Conservation (phyloP, 805 yeast genomes). For the Wickerhamiella sergipiensis region DNA sequence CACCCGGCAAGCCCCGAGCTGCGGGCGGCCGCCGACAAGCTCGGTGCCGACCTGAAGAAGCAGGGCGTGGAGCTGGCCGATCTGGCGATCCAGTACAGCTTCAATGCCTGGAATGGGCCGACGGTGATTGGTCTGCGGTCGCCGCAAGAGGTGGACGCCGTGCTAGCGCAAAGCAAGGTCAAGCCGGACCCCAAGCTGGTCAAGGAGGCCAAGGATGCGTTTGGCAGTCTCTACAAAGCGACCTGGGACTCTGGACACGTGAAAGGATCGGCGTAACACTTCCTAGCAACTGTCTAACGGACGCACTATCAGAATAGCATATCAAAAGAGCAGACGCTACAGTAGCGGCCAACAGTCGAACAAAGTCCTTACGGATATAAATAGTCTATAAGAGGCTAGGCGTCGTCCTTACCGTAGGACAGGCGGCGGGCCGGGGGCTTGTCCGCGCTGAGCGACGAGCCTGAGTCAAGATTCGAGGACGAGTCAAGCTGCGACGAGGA, state of each 20-base stretch:
- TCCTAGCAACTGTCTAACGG: too few species aligned
- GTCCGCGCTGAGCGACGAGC: too few species aligned
- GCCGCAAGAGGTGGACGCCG: constrained; percentile 47
- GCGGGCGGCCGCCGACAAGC: constrained; percentile 31
- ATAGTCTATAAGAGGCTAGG: not conserved
- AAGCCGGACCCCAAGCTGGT: constrained; percentile 24
- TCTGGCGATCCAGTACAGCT: constrained; percentile 64
- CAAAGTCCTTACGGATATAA: not conserved
- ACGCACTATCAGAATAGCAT: too few species aligned
- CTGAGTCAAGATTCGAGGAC: too few species aligned
- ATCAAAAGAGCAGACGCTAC: too few species aligned
- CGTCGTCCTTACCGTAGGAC: not conserved
- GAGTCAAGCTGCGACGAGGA: too few species aligned
- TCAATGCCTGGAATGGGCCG: constrained; percentile 49
- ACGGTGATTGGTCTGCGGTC: constrained; percentile 71
- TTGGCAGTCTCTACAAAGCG: constrained; percentile 11
- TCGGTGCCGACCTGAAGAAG: constrained; percentile 33
- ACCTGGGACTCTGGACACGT: constrained; percentile 8
- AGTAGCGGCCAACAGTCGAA: too few species aligned
- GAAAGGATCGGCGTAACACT: too few species aligned
- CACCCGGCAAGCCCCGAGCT: constrained; percentile 66
- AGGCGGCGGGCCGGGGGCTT: not conserved
- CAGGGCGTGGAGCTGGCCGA: constrained; percentile 60
- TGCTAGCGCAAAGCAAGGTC: constrained; percentile 41
- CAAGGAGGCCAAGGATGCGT: constrained; percentile 1